phyloP scores from a whole-genome alignment of 2,329 filamentous ascomycete genomes.

The Hypoxylon sp. region DNA sequence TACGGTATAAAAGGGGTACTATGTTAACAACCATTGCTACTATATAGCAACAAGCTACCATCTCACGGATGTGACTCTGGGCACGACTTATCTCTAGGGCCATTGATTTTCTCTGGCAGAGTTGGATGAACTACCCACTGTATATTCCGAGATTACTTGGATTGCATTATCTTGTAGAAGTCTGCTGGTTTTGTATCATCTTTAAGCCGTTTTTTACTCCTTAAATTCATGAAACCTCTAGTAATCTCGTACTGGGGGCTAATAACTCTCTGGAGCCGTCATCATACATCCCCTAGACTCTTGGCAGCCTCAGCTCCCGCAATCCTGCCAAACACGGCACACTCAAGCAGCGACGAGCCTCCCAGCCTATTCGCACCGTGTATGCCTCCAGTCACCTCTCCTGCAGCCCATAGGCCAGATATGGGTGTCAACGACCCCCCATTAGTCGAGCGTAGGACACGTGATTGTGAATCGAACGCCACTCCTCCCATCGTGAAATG shows the following conservation, averaged over 20 bases:
- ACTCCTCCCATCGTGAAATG: conserved; percentile 79
- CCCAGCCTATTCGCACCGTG: conserved; percentile 75
- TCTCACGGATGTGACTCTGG: too few species aligned
- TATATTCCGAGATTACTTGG: too few species aligned
- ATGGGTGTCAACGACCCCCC: conserved; percentile 61
- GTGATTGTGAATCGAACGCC: conserved; percentile 67
- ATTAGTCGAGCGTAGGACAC: conserved; percentile 62
- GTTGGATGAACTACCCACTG: too few species aligned
- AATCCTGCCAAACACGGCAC: conserved; percentile 74
- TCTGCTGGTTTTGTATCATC: not conserved
- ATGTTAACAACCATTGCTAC: too few species aligned
- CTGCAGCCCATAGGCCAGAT: conserved; percentile 72
- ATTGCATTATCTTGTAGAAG: too few species aligned
- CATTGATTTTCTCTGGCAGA: too few species aligned
- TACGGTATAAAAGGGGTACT: too few species aligned
- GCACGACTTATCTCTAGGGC: too few species aligned
- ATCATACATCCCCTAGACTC: conserved; percentile 26
- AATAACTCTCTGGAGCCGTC: too few species aligned
- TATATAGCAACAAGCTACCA: too few species aligned
- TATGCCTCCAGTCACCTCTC: conserved; percentile 75
- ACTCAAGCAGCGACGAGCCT: conserved; percentile 74
- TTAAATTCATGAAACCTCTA: not conserved
- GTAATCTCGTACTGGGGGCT: too few species aligned
- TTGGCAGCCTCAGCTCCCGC: conserved; percentile 66
- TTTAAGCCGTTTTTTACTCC: not conserved